Evolutionary conservation across 129 eudicot genomes (phyloP).

Genomic region (Flaveria trinervia): DNA sequence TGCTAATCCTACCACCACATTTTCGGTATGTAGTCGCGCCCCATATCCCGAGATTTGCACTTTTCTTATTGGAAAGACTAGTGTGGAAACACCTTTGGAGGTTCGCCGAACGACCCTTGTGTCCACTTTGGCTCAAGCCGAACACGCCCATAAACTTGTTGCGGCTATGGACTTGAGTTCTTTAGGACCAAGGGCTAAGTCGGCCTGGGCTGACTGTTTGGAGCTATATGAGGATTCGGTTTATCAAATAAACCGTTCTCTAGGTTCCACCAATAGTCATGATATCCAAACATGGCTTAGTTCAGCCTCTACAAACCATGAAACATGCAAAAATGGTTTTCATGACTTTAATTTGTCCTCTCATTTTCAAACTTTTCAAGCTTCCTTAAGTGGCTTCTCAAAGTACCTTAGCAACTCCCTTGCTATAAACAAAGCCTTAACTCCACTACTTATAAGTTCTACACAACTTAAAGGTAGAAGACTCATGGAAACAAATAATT

Average conservation of each 20-base stretch:
- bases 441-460: conserved; percentile 31
- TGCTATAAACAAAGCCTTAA: conserved; percentile 51
- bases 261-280: conserved; percentile 32
- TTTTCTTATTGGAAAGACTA: conserved; percentile 40
- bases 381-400: conserved; percentile 31
- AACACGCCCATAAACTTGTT: conserved; percentile 45
- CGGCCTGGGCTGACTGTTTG: conserved; percentile 66
- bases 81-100: conserved; percentile 25
- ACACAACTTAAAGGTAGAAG: conserved; percentile 40
- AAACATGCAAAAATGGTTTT: conserved; percentile 64
- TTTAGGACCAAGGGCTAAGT: conserved; percentile 42
- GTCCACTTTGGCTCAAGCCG: conserved; percentile 53
- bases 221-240: conserved; percentile 67
- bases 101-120: conserved; percentile 43
- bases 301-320: conserved; percentile 50
- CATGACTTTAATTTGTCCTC: conserved; percentile 46
- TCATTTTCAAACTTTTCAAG: conserved; percentile 32
- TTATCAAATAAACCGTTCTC: conserved; percentile 43
- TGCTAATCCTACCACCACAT: conserved; percentile 32
- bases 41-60: conserved; percentile 68
- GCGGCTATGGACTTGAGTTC: conserved; percentile 51
- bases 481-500: conserved; percentile 24
- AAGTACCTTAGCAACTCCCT: conserved; percentile 55
- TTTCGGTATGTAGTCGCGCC: conserved; percentile 52
- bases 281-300: conserved; percentile 63